Conservation (phyloP, 495 filamentous ascomycete species). For the Trichoderma reesei region DNA sequence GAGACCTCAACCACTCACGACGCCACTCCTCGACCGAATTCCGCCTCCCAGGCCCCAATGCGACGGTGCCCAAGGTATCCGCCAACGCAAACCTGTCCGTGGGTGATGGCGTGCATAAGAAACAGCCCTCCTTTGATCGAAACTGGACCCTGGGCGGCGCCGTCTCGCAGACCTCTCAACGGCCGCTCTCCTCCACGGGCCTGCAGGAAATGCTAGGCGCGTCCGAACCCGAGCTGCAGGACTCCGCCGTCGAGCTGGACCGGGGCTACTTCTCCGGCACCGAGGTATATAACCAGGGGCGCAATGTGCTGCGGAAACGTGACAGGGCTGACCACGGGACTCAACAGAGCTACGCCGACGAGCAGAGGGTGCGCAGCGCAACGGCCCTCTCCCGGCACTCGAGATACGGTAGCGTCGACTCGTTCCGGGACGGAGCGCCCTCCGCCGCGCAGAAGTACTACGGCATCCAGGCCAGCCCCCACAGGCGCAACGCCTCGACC, state of each 20-base stretch:
- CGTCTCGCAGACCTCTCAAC: slow-evolving; percentile 21
- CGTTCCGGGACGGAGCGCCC: slow-evolving; percentile 30
- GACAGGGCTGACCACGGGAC: slow-evolving; percentile 50
- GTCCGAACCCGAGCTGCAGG: slow-evolving; percentile 26
- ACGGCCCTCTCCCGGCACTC: slow-evolving; percentile 61
- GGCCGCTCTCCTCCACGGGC: slow-evolving; percentile 39
- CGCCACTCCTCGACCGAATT: slow-evolving; percentile 80
- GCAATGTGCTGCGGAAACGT: slow-evolving; percentile 76
- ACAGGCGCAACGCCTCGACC: slow-evolving; percentile 41
- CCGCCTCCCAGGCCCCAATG: slow-evolving; percentile 25
- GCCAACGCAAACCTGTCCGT: background rate
- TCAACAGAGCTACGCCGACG: slow-evolving; percentile 65
- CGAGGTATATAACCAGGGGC: slow-evolving; percentile 63
- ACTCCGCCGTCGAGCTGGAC: slow-evolving; percentile 55
- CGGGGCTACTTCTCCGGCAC: slow-evolving; percentile 90
- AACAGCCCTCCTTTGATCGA: slow-evolving; percentile 79
- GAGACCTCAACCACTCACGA: slow-evolving; percentile 75
- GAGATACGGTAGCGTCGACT: slow-evolving; percentile 64
- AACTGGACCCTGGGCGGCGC: slow-evolving; percentile 72
- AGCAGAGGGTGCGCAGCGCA: slow-evolving; percentile 50
- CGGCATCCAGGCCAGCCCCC: slow-evolving; percentile 32
- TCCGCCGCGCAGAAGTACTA: slow-evolving; percentile 55
- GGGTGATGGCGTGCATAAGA: slow-evolving; percentile 45
- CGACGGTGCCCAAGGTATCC: slow-evolving; percentile 17
- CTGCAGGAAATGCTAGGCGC: slow-evolving; percentile 27